Base-by-base conservation (phyloP, 176 grass and related monocot species). In the Aegilops speltoides region DNA sequence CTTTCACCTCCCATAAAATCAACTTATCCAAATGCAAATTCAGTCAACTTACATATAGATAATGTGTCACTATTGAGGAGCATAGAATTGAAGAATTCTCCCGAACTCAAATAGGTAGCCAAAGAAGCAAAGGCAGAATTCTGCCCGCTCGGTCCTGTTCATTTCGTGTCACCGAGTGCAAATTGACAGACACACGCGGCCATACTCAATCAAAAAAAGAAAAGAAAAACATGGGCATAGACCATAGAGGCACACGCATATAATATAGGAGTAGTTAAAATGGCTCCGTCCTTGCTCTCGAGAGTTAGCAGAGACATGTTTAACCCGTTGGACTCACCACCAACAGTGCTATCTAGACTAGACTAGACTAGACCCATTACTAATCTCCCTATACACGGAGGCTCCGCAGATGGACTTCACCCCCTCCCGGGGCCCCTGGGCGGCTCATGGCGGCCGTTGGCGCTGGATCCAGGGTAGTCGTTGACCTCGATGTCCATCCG, bases 381-480 rank as follows among this genome's bases (percentile, higher is more conserved):
- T 85, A 85, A 57, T 78, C 36, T 63, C 1, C 31, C n/a, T 24
- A 34, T 43, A 3, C 32, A 40, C 11, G 3, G 33, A 77, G 50
- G 64, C 10, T 29, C 24, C 33, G 43, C 56, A 10, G 71, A 46
- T 68, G 3, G 40, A 9, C 5, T n/a, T 84, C 63, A 90, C 37
- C 86, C 69, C 89, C 94, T 91, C 28, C 94, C 94, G 0, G 94
- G 91, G 65, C 89, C 88, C 52, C 80, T 92, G 1, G 94, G 94
- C 1, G 94, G 94, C 10, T 96, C 94, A 22, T 96, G 94, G 32
- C 91, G 91, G 43, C 88, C 90, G 71, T 93, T 96, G 45, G 94
- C 94, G n/a, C 94, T 89, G 11, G 91, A 96, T 7, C 94, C 91
- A 25, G 91, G 94, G 78, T 96, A 96, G 64, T 96, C 94, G 67